These are phyloP conservation scores for Clonostachys byssicola DNA, from an alignment of 2,329 filamentous ascomycete species.

Conservation along the genomic window DNA sequence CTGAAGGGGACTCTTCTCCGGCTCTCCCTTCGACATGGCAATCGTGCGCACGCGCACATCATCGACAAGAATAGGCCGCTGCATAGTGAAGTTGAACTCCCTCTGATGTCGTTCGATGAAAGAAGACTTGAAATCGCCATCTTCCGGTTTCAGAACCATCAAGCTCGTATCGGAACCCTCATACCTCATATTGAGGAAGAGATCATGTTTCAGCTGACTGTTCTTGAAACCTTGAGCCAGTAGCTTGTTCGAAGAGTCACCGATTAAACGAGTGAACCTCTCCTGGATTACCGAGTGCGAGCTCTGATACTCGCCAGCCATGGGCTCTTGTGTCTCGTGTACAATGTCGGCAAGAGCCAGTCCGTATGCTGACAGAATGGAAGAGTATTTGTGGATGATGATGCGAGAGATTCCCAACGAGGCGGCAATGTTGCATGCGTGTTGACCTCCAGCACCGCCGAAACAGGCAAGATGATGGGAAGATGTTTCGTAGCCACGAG, in stretches of 20 bases:
- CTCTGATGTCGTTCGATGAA: conserved; percentile 29
- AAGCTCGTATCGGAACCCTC: conserved; percentile 44
- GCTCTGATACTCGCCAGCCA: conserved; percentile 16
- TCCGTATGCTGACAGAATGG: conserved; percentile 39
- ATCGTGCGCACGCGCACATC: conserved; percentile 4
- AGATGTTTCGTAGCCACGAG: conserved; percentile 24
- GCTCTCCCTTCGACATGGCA: neutral
- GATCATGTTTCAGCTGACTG: conserved; percentile 31
- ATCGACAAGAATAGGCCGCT: conserved; percentile 30
- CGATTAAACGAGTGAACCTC: neutral
- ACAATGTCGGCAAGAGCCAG: conserved; percentile 40
- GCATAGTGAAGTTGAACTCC: conserved; percentile 33
- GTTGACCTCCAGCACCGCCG: conserved; percentile 34
- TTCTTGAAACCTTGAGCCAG: conserved; percentile 12
- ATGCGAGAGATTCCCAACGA: conserved; percentile 36
- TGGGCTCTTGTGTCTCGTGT: conserved; percentile 31
- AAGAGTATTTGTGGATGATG: conserved; percentile 38
- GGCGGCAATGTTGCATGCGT: conserved; percentile 34
- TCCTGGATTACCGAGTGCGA: conserved; percentile 6
- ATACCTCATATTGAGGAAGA: conserved; percentile 16
- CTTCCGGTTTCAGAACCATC: conserved; percentile 32
- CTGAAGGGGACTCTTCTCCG: neutral
- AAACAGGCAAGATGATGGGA: conserved; percentile 28
- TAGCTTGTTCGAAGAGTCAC: neutral
- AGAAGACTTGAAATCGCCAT: conserved; percentile 26